Conservation (phyloP, 257 asterid genomes). For the Pogostemon cablin region DNA sequence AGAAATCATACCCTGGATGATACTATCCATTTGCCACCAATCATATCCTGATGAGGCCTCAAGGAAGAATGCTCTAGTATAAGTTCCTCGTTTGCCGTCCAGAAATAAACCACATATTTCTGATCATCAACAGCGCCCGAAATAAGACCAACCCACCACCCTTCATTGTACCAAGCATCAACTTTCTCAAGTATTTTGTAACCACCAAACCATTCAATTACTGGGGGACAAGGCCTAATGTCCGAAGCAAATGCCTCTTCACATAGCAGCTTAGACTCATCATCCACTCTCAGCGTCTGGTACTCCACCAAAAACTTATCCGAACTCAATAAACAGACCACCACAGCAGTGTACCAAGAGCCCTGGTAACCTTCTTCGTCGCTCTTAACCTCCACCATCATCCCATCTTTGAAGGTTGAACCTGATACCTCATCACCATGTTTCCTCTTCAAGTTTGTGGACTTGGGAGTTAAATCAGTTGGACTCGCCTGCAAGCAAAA, state of each 20-base stretch:
- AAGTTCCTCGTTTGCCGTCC: conserved; percentile 56
- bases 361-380: conserved; percentile 71
- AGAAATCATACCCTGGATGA: conserved; percentile 44
- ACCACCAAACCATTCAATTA: conserved; percentile 34
- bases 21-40: conserved; percentile 59
- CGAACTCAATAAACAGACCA: conserved; percentile 36
- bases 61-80: conserved; percentile 43
- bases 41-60: conserved; percentile 76
- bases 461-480: conserved; percentile 31
- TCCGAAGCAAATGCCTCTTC: conserved; percentile 45
- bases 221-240: conserved; percentile 65
- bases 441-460: conserved; percentile 43
- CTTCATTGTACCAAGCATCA: conserved; percentile 73
- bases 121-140: conserved; percentile 48
- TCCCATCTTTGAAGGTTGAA: conserved; percentile 45
- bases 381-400: conserved; percentile 67
- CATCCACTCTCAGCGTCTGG: conserved; percentile 56
- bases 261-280: conserved; percentile 44
- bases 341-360: conserved; percentile 60
- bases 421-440: conserved; percentile 31
- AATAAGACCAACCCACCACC: conserved; percentile 80
- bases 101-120: conserved; percentile 56
- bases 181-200: conserved; percentile 59
- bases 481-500: conserved; percentile 40
- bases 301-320: conserved; percentile 56